These are phyloP conservation scores for Alloteropsis angusta DNA, from an alignment of 202 grass and related monocot genomes.

Conservation along the genomic window DNA sequence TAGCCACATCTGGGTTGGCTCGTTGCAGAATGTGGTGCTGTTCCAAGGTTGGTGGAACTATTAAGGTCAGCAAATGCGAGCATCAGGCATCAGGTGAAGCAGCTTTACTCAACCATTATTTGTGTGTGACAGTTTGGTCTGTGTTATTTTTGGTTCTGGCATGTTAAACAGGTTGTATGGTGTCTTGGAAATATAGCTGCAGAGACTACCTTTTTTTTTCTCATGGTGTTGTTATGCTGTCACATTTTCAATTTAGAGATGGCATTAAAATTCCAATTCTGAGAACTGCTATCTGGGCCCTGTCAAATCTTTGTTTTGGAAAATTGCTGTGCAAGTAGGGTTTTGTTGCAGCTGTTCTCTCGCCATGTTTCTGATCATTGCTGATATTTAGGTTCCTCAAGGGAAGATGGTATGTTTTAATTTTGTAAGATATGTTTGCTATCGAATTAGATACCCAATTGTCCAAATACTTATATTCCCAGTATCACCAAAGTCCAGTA, in stretches of 20 bases:
- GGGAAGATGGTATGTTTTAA: neutral
- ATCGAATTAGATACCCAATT: neutral
- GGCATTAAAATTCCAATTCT: conserved; percentile 67
- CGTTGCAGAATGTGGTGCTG: conserved; percentile 57
- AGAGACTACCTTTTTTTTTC: conserved; percentile 57
- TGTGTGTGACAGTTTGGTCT: neutral
- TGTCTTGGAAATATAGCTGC: conserved; percentile 81
- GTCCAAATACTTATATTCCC: neutral
- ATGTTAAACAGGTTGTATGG: conserved; percentile 57
- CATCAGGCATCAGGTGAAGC: conserved; percentile 68
- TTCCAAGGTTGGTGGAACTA: conserved; percentile 59
- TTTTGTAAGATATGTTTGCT: neutral
- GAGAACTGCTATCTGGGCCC: conserved; percentile 71
- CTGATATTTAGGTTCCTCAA: neutral
- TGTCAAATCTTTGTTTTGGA: conserved; percentile 73
- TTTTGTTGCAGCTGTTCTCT: neutral
- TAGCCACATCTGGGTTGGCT: conserved; percentile 58
- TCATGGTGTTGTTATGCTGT: conserved; percentile 38
- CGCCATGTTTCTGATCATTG: neutral
- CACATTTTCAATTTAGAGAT: conserved; percentile 64
- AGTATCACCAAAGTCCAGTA: neutral
- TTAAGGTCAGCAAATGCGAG: conserved; percentile 49
- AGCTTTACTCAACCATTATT: neutral
- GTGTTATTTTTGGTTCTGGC: conserved; percentile 9
- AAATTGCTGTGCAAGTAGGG: conserved; percentile 61